Base-by-base conservation (phyloP, 371 early-diverging fungal species). In the Syncephalastrum sp. region DNA sequence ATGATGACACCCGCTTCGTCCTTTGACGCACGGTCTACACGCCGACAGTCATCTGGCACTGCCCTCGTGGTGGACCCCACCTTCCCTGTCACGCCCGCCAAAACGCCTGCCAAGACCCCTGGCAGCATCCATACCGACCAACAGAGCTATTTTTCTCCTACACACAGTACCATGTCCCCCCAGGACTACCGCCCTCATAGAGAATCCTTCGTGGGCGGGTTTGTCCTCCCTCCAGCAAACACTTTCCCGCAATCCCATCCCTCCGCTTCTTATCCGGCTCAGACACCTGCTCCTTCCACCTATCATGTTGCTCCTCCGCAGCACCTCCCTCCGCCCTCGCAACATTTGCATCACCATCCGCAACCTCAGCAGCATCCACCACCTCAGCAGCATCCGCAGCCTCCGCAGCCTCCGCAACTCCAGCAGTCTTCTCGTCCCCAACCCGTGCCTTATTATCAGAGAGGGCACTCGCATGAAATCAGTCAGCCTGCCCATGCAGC, bases 121-220 rank as follows among this genome's bases (percentile, higher is more conserved):
- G 48, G 27, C 0, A 51, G 38, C 21, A 14, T 51, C 21, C 15
- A n/a, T 38, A 29, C 33, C 12, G 14, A 51, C 2, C 25, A 51
- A n/a, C n/a, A 17, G 14, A 13, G 17, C 12, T 56, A 56, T 24
- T 56, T 48, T 56, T 47, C 56, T 29, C 54, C 43, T 25, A 54
- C 54, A 23, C 56, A 48, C 19, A 43, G 42, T 13, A 42, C 49
- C 48, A 38, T 48, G 49, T 56, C 56, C 47, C 56, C 56, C 15
- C 56, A 48, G 24, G 27, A 50, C 5, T 19, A 23, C 12, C 54
- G 42, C 10, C 13, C 17, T 3, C 24, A 58, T 29, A 17, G 38
- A 27, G 51, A 58, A 13, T 45, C 60, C 21, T 60, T 60, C 47
- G 60, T 60, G 7, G 60, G 60, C 5, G 60, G 60, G 7, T 60